Base-by-base conservation (phyloP, 106 monocot genomes). In the Dactylorhiza incarnata region DNA sequence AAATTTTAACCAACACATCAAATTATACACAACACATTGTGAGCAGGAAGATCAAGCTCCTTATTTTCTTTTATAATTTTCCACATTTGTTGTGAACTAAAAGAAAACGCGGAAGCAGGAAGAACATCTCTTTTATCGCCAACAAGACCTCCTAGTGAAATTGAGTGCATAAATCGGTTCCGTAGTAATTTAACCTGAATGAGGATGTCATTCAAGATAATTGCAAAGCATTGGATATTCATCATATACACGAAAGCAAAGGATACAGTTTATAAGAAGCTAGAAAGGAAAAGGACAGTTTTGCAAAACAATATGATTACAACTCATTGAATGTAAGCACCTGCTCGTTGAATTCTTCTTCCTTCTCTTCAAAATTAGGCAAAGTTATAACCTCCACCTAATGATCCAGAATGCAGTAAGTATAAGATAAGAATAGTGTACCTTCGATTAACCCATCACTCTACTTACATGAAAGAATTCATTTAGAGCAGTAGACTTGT, bases 71-170 rank as follows among this genome's bases (percentile, higher is more conserved):
- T 49, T 68, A 89, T 89, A 47, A 86, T 81, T 76, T 81, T 81
- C 89, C 89, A 89, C 20, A 89, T 86, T 59, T 89, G 72, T 23
- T 83, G 85, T 69, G 85, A 81, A 79, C 85, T 89, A 54, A 85
- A 81, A 20, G 81, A 83, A 85, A 89, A 89, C 17, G 76, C 85
- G 76, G 85, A 89, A 63, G 85, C 85, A 77, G 85, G 85, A 59
- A 89, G 48, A 59, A 81, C 89, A 81, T 83, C 89, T 59, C 83
- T 71, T 78, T 85, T 81, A 61, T 89, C 89, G 59, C 85, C 89
- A 48, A 85, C 85, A 78, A 86, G 89, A 51, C 85, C 85, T 75
- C 89, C 83, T 22, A 83, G 89, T n/a, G 85, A 73, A 73, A 86
- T 86, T 76, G 85, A 89, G 83, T 86, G 66, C 50, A 72, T 19